phyloP scores from a whole-genome alignment of 805 yeast genomes.

The Starmerella riodocensis region DNA sequence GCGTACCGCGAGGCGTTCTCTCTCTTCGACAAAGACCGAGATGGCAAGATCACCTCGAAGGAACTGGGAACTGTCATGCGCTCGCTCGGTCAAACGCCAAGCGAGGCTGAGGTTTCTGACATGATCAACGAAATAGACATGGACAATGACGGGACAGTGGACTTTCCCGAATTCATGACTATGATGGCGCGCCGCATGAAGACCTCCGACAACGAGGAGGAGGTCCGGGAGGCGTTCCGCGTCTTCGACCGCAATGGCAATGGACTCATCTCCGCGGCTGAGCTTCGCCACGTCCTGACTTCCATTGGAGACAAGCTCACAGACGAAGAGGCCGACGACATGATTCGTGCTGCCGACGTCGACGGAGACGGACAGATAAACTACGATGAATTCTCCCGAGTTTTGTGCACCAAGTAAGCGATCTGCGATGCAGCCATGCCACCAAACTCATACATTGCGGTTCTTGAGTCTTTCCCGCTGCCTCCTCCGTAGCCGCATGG shows the following conservation, averaged over 20 bases:
- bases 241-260: slow-evolving; percentile 91
- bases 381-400: slow-evolving; percentile 89
- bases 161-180: slow-evolving; percentile 69
- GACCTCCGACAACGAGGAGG: slow-evolving; percentile 95
- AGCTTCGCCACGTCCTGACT: slow-evolving; percentile 89
- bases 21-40: slow-evolving; percentile 89
- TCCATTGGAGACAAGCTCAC: slow-evolving; percentile 94
- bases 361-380: slow-evolving; percentile 91
- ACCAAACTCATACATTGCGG: too few relatives aligned
- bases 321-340: slow-evolving; percentile 93
- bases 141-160: slow-evolving; percentile 83
- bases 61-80: slow-evolving; percentile 98
- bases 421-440: not conserved
- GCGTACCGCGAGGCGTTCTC: slow-evolving; percentile 98
- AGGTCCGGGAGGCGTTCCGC: slow-evolving; percentile 92
- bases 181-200: slow-evolving; percentile 88
- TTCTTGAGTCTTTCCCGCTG: too few relatives aligned
- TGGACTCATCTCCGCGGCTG: slow-evolving; percentile 93
- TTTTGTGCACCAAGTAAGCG: slow-evolving; percentile 33
- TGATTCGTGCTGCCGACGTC: slow-evolving; percentile 90
- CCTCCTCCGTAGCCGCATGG: too few relatives aligned
- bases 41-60: slow-evolving; percentile 85
- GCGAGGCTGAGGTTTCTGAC: slow-evolving; percentile 90
- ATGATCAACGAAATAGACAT: slow-evolving; percentile 95
- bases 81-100: slow-evolving; percentile 94